Evolutionary conservation across 768 basidiomycete genomes (phyloP), one percentile per base, ranked within the genome.

Genomic region (Asterophora parasitica): DNA sequence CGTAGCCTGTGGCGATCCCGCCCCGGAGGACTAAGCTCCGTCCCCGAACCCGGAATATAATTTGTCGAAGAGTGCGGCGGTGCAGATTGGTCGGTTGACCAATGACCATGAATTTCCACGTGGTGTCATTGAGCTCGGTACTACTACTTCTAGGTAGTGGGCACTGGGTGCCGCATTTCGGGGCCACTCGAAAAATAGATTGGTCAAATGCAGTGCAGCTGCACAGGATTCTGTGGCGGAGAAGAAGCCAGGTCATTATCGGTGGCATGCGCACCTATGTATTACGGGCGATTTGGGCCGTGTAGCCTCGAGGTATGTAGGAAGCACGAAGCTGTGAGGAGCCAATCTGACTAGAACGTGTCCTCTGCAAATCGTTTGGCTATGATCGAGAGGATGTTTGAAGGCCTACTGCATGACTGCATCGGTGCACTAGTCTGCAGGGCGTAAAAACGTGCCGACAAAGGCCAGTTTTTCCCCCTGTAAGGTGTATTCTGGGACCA

Each of bases 1-100:
- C 26, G 7, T 11, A 42, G 34, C 48, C 23, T 50, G 45, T 44
- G 52, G 48, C 49, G 38, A 50, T 44, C 45, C 53, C 49, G 42
- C 36, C 17, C 46, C 44, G 52, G 48, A 11, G 30, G 35, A 27
- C 4, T 2, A 46, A 34, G 34, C 13, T 39, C 52, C 52, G 48
- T 53, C 15, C 19, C 26, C 9, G 42, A 42, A 8, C 27, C 27
- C 15, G 41, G 30, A 13, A 31, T 31, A 17, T 31, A 33, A 42
- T 32, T 42, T 32, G 30, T 31, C 7, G n/a, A n/a, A 30, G n/a
- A 27, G 16, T 19, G 30, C 30, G 31, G 15, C 11, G 27, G 19
- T 42, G 41, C n/a, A 12, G 16, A 17, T 27, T 11, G 27, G 8
- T 39, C 44, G 33, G 44, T n/a, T n/a, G n/a, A n/a, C n/a, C n/a